These are phyloP conservation scores for Fusarium buxicola DNA, from an alignment of 2,329 filamentous ascomycete genomes.

Conservation along the genomic window DNA sequence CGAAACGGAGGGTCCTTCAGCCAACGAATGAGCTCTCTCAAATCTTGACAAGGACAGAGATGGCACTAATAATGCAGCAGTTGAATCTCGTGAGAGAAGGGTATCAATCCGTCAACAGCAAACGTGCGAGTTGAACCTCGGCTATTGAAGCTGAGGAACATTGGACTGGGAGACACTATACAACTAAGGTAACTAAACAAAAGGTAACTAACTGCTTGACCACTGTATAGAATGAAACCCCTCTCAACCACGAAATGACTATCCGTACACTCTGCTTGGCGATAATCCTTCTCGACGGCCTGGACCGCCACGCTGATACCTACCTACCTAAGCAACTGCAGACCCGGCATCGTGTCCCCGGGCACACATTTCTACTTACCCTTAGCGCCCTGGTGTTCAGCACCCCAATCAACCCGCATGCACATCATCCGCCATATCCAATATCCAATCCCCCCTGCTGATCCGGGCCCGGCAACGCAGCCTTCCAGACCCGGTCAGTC, in stretches of 20 bases:
- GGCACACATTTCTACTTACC: conserved; percentile 11
- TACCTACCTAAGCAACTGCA: conserved; percentile 4
- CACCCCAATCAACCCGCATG: conserved; percentile 3
- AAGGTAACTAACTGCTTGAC: too few relatives aligned
- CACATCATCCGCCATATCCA: neutral
- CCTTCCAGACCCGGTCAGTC: conserved; percentile 16
- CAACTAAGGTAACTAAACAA: too few relatives aligned
- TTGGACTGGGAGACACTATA: too few relatives aligned
- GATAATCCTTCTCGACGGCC: conserved; percentile 2
- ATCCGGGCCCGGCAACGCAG: conserved; percentile 19
- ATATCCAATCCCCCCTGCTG: conserved; percentile 1
- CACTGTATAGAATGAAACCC: too few relatives aligned
- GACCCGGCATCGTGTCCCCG: conserved; percentile 22
- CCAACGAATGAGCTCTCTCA: too few relatives aligned
- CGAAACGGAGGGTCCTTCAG: too few relatives aligned
- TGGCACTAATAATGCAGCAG: too few relatives aligned
- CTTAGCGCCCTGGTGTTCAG: neutral
- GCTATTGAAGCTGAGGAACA: conserved; percentile 1
- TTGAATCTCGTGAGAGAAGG: too few relatives aligned
- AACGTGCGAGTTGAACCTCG: conserved; percentile 2
- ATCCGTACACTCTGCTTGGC: neutral
- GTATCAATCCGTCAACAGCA: too few relatives aligned
- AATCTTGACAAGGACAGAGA: too few relatives aligned
- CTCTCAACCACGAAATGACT: too few relatives aligned
- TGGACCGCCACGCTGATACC: neutral